Base-by-base conservation (phyloP, 192 early-diverging fungal genomes). In the Coemansia erecta region DNA sequence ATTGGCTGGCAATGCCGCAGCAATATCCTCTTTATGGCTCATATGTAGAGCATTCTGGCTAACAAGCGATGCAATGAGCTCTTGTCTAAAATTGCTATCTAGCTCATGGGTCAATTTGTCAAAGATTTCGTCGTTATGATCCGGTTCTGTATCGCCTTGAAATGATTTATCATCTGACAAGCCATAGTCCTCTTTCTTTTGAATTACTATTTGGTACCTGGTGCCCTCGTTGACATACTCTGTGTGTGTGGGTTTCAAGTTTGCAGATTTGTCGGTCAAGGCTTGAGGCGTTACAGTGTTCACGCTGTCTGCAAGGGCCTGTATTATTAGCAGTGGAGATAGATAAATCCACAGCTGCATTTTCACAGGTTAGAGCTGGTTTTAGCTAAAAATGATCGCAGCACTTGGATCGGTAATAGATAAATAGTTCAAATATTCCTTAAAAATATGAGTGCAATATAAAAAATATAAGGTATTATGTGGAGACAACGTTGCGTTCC, bases 201-300 rank as follows among this genome's bases (percentile, higher is more conserved):
- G 53, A 12, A 68, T 59, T 19, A 61, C 6, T 18, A 61, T 33
- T 5, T 61, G 19, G 31, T 68, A 45, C 1, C 53, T 42, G 11
- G 65, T 48, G 35, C 65, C 65, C 23, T 61, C 52, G 23, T 68
- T 68, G 18, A 41, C 26, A 33, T 53, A 61, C 24, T 61, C 53
- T 2, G 23, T 26, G 2, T 13, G 26, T 15, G 51, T 7, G 14
- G 51, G 15, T n/a, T 24, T 12, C 15, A 15, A 26, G 19, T 12
- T 40, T 54, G 26, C 35, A 47, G 15, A 8, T 35, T 21, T 44
- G 40, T 23, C 28, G 28, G 28, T 5, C 28, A 31, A 31, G 7
- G 28, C 9, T 13, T 5, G 42, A 18, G 42, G 12, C 5, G 13
- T 18, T 44, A 18, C 42, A 44, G 13, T 44, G 42, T 31, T 7